Evolutionary conservation across 495 filamentous ascomycete genomes (phyloP).

Genomic region (Aspergillus sclerotioniger): DNA sequence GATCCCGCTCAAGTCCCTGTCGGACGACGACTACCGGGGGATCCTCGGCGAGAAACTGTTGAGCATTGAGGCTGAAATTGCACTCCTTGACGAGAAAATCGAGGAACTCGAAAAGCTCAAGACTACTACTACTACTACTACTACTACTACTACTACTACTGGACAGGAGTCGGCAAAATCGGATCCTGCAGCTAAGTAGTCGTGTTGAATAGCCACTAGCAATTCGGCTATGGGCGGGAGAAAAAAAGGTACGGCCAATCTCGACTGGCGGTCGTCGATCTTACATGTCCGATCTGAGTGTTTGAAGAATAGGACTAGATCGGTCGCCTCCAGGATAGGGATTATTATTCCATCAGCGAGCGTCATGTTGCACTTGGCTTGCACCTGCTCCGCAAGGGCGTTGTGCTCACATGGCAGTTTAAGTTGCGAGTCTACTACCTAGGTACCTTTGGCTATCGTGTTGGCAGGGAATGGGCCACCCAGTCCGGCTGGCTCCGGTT

Average conservation of each 20-base stretch:
- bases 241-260: not conserved
- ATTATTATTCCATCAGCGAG: too few species aligned
- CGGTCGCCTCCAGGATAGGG: not conserved
- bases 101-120: slow-evolving; percentile 47
- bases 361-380: too few species aligned
- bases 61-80: slow-evolving; percentile 78
- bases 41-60: slow-evolving; percentile 77
- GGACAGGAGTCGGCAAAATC: slow-evolving; percentile 31
- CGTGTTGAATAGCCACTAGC: not conserved
- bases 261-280: not conserved
- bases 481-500: too few species aligned
- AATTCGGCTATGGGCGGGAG: not conserved
- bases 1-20: slow-evolving; percentile 75
- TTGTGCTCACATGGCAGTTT: too few species aligned
- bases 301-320: not conserved
- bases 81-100: slow-evolving; percentile 82
- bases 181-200: slow-evolving; percentile 6
- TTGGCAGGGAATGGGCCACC: too few species aligned
- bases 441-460: too few species aligned
- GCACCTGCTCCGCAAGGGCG: too few species aligned
- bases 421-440: too few species aligned
- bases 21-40: slow-evolving; percentile 73
- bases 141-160: too few species aligned
- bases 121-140: too few species aligned
- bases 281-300: not conserved